Percentiles rank a stretch among this genome's conserved stretches.
Evolutionary conservation across 352 stramenopile species (phyloP).

Genomic region (Peronospora tabacina): DNA sequence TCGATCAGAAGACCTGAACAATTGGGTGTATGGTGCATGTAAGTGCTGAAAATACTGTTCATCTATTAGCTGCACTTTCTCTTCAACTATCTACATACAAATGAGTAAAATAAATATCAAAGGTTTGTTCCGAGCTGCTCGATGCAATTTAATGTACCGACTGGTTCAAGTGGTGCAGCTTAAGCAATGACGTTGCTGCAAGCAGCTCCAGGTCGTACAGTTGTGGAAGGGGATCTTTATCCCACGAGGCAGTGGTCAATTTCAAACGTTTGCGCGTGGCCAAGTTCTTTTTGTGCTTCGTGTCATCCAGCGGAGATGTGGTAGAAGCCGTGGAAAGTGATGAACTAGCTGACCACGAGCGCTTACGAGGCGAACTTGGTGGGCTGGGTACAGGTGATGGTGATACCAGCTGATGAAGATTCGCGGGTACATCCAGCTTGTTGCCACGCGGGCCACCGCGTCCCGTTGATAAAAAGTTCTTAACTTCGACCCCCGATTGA

Average conservation of each 20-base stretch:
- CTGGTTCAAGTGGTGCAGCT: constrained; percentile 59
- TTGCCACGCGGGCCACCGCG: constrained; percentile 69
- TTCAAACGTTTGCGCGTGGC: constrained; percentile 33
- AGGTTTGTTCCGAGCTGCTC: constrained; percentile 11
- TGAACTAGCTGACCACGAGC: constrained; percentile 36
- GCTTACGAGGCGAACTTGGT: constrained; percentile 46
- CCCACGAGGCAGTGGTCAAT: constrained; percentile 9
- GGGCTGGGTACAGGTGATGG: constrained; percentile 29
- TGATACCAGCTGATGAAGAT: constrained; percentile 53
- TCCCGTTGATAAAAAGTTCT: constrained; percentile 82
- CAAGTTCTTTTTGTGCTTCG: constrained; percentile 41
- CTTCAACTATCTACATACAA: constrained; percentile 22
- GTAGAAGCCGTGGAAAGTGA: constrained; percentile 7
- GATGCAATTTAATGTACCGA: constrained; percentile 45
- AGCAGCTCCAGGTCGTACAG: constrained; percentile 75
- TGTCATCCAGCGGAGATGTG: constrained; percentile 4
- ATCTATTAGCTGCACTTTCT: constrained; percentile 12
- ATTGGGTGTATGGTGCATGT: constrained; percentile 18
- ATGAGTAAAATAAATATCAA: constrained; percentile 37
- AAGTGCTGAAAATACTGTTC: background rate
- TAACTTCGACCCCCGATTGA: constrained; percentile 84
- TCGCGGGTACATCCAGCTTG: constrained; percentile 65
- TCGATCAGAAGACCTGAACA: background rate
- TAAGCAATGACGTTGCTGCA: constrained; percentile 62
- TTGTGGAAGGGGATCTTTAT: constrained; percentile 14